A percentile compares a stretch with the other conserved stretches of the same genome.
Conservation (phyloP, 306 rosid species). For the Prunus fruticosa region DNA sequence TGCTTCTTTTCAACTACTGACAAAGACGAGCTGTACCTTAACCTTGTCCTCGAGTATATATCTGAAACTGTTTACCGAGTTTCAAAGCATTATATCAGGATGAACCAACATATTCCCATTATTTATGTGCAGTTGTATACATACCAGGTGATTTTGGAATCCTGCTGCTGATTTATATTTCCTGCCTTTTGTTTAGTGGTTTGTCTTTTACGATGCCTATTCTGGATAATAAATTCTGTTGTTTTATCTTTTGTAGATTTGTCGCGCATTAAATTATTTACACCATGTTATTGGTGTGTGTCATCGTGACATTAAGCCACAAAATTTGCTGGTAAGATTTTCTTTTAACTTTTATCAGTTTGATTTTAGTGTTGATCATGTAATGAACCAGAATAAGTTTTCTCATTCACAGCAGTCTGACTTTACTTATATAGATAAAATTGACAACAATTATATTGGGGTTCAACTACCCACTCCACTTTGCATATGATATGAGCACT, state of each 20-base stretch:
- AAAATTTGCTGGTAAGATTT: constrained; percentile 70
- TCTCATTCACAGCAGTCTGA: not conserved
- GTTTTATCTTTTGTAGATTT: constrained; percentile 61
- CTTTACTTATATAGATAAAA: not conserved
- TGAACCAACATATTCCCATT: constrained; percentile 64
- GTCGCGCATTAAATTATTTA: constrained; percentile 81
- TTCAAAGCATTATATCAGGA: constrained; percentile 63
- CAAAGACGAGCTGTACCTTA: constrained; percentile 86
- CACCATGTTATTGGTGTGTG: constrained; percentile 85
- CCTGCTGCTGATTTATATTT: not conserved
- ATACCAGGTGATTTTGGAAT: constrained; percentile 60
- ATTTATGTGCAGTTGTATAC: constrained; percentile 69
- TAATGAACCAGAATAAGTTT: not conserved
- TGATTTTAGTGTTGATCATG: not conserved
- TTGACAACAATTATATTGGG: not conserved
- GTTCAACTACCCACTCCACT: not conserved
- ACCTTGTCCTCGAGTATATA: constrained; percentile 85
- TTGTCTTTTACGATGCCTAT: not conserved
- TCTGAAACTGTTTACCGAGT: constrained; percentile 81
- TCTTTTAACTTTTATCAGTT: constrained; percentile 1
- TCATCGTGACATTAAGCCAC: constrained; percentile 97
- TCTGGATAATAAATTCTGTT: constrained; percentile 10
- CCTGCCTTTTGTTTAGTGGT: not conserved
- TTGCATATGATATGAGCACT: not conserved
- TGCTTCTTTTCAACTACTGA: constrained; percentile 90